These are phyloP conservation scores for Spathaspora sp. DNA, from an alignment of 805 yeast genomes.

Conservation along the genomic window DNA sequence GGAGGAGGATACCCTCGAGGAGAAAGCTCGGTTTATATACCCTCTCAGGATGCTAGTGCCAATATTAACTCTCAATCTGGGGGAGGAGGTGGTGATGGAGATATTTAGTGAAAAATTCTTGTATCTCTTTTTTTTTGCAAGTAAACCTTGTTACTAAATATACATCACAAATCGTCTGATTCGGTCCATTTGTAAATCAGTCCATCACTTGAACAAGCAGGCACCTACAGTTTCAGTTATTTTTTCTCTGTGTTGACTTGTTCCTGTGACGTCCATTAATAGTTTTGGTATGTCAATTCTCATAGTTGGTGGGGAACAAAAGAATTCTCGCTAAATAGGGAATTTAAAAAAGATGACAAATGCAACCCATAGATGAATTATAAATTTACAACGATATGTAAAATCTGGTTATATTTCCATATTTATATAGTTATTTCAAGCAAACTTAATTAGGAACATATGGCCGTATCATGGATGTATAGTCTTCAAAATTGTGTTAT, in stretches of 20 bases:
- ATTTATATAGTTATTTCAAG: background rate
- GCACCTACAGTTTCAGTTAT: too few species aligned
- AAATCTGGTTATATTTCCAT: background rate
- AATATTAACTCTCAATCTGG: background rate
- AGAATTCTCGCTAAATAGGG: background rate
- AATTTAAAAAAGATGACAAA: background rate
- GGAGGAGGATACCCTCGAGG: slow-evolving; percentile 5
- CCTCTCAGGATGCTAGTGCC: slow-evolving; percentile 21
- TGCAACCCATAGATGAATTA: background rate
- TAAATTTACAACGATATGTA: background rate
- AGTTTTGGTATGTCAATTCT: too few species aligned
- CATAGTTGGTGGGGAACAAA: too few species aligned
- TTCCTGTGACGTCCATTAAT: too few species aligned
- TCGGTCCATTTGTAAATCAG: too few species aligned
- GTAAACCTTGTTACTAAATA: background rate
- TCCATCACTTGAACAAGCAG: too few species aligned
- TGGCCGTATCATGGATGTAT: background rate
- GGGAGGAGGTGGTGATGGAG: background rate
- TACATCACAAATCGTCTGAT: too few species aligned
- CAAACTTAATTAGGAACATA: background rate
- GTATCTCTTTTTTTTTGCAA: background rate
- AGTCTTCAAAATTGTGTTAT: background rate
- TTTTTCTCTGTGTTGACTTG: too few species aligned
- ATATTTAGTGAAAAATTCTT: background rate
- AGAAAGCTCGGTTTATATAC: slow-evolving; percentile 14